Percentiles rank a stretch among this genome's conserved stretches.
Conservation (phyloP, 768 basidiomycete species). For the Lactifluus hygrophoroides region DNA sequence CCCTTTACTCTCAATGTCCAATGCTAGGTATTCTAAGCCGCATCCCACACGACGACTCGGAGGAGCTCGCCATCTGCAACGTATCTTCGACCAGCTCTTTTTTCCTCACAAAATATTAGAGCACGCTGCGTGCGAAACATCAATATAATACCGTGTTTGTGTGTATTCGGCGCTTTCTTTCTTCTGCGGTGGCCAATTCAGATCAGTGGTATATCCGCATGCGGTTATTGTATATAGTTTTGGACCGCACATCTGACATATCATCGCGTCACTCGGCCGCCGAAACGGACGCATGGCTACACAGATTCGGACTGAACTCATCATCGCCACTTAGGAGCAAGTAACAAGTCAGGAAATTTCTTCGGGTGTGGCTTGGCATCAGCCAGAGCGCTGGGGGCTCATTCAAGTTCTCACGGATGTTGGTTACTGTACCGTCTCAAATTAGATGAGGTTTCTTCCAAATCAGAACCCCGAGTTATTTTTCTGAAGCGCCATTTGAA, state of each 20-base stretch:
- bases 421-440: neutral
- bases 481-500: too few relatives aligned
- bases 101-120: neutral
- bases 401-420: too few relatives aligned
- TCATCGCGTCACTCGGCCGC: neutral
- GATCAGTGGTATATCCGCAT: neutral
- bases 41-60: too few relatives aligned
- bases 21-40: neutral
- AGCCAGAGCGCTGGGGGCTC: neutral
- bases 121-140: neutral
- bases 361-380: neutral
- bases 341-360: too few relatives aligned
- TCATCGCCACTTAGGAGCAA: neutral
- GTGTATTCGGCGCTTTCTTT: neutral
- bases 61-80: neutral
- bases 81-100: neutral
- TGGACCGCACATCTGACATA: neutral
- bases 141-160: neutral
- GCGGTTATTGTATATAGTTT: neutral
- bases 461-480: too few relatives aligned
- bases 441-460: too few relatives aligned
- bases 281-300: neutral
- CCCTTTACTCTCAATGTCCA: neutral
- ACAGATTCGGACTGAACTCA: neutral
- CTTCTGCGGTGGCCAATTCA: neutral